A percentile compares a stretch with the other conserved stretches of the same genome.
phyloP scores from a whole-genome alignment of 768 basidiomycete species.

The Clavaria fumosa region DNA sequence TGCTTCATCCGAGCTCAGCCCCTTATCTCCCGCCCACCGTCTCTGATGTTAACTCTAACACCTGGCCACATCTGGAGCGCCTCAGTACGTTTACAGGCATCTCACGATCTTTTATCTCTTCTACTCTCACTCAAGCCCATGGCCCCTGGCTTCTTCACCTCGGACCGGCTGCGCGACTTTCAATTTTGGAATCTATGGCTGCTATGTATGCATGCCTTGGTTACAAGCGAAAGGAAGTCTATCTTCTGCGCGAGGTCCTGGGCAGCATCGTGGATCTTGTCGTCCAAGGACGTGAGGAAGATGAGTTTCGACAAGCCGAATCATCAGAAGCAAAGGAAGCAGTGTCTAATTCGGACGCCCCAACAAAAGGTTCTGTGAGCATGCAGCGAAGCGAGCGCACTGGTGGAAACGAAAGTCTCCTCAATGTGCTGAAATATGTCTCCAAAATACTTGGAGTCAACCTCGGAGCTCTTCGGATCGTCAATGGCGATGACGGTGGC shows the following conservation, averaged over 20 bases:
- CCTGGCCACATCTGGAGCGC: constrained; percentile 42
- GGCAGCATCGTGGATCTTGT: constrained; percentile 74
- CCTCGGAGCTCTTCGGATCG: constrained; percentile 51
- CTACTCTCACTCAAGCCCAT: constrained; percentile 53
- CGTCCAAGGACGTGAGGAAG: constrained; percentile 72
- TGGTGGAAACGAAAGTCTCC: constrained; percentile 72
- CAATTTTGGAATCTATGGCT: constrained; percentile 52
- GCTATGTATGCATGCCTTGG: constrained; percentile 70
- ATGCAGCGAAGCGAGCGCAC: constrained; percentile 58
- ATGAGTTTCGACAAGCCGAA: constrained; percentile 33
- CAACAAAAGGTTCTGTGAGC: constrained; percentile 36
- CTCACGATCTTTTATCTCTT: constrained; percentile 49
- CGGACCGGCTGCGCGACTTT: constrained; percentile 58
- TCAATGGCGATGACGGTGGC: constrained; percentile 16
- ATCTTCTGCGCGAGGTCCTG: constrained; percentile 71
- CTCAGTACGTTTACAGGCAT: constrained; percentile 57
- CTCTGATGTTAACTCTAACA: constrained; percentile 27
- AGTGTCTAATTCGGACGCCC: constrained; percentile 25
- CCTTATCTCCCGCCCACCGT: constrained; percentile 47
- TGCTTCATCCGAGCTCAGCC: constrained; percentile 50
- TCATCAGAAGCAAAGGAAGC: no score
- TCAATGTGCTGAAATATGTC: constrained; percentile 56
- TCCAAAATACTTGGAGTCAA: constrained; percentile 73
- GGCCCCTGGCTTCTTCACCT: constrained; percentile 82
- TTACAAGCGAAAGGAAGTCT: constrained; percentile 78